A percentile compares a stretch with the other conserved stretches of the same genome.
phyloP scores from a whole-genome alignment of 2,329 filamentous ascomycete genomes.

The Hypoxylon sp. region DNA sequence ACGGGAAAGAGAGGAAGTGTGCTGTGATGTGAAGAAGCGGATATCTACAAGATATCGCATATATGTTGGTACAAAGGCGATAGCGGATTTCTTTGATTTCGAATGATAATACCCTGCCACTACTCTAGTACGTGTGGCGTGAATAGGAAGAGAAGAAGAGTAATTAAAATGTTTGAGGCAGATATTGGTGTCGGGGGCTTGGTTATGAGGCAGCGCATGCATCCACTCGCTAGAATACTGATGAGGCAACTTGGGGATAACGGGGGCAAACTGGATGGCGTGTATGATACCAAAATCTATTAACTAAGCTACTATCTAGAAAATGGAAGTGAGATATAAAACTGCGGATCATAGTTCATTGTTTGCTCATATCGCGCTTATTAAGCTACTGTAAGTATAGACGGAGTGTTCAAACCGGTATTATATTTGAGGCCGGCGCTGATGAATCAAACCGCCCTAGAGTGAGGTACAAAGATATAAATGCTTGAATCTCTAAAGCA shows the following conservation, averaged over 20 bases:
- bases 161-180: constrained; percentile 2
- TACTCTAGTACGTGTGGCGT: constrained; percentile 1
- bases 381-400: neutral
- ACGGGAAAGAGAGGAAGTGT: constrained; percentile 63
- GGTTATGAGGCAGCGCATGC: constrained; percentile 11
- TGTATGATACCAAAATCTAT: constrained; percentile 35
- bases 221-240: constrained; percentile 26
- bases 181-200: constrained; percentile 2
- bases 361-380: neutral
- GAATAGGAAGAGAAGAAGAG: neutral
- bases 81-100: neutral
- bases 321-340: constrained; percentile 8
- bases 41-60: neutral
- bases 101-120: constrained; percentile 15
- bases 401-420: neutral
- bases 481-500: neutral
- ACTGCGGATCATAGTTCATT: neutral
- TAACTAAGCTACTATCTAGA: neutral
- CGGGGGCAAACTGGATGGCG: neutral
- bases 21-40: constrained; percentile 64
- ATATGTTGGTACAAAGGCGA: neutral
- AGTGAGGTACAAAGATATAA: neutral
- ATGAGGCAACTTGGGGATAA: constrained; percentile 1
- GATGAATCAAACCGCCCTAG: neutral
- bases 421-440: neutral